Base-by-base conservation (phyloP, 305 asterid species). In the Vinca major region DNA sequence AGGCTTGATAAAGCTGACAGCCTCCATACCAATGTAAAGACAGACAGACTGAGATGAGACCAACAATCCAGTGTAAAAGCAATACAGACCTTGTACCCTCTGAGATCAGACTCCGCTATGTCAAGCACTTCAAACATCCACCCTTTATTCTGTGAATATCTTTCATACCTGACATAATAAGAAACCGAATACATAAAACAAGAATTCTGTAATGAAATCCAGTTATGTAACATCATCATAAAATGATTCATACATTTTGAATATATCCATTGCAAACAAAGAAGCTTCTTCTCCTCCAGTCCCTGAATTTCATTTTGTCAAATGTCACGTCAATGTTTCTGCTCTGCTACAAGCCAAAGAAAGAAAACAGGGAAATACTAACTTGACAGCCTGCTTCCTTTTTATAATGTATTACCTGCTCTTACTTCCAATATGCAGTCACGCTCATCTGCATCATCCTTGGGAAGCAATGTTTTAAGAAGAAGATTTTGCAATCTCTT, bases 261-360 rank as follows among this genome's bases (percentile, higher is more conserved):
- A 93, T 47, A 93, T 84, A 78, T 91, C 95, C 95, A 93, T 87
- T 0, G 97, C 99, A 78, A 93, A 93, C 84, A 90, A 81, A 72
- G 97, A 89, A 75, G 99, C 99, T 78, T 89, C 97, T 44, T 93
- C 96, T 68, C 96, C 99, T 67, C 96, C 97, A 61, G 88, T 87
- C 72, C 97, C 99, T 93, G 71, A 56, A 68, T 75, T 74, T 74
- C 50, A 71, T 71, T 66, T 73, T 40, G 50, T 60, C 60, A 69
- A 62, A 55, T 66, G 70, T 36, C 33, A 7, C 10, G 40, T 17
- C 45, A 49, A 19, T 55, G 17, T 47, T 62, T 17, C 3, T 4
- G 56, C 26, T 1, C 33, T 11, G 41, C 19, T 47, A 64, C 33
- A 9, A 40, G 53, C 47, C 8, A 17, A 19, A 58, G 20, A 49